phyloP scores from a whole-genome alignment of 202 grass and related monocot species.

The Musa balbisiana region DNA sequence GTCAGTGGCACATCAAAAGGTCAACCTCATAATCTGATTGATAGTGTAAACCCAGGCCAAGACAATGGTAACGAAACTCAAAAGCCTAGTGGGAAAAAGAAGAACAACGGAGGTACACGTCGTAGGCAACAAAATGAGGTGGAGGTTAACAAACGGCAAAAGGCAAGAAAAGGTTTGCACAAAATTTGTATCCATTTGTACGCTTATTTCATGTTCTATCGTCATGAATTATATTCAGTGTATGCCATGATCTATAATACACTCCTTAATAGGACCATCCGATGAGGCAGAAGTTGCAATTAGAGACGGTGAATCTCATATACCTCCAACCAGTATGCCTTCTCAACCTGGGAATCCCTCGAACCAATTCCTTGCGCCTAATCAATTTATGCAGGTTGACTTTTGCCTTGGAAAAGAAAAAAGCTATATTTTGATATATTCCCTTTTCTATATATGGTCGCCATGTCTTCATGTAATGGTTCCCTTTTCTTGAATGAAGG shows the following conservation, averaged over 20 bases:
- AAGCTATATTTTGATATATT: constrained; percentile 6
- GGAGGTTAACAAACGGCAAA: constrained; percentile 52
- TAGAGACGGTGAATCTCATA: constrained; percentile 43
- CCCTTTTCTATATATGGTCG: background rate
- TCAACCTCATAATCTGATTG: constrained; percentile 35
- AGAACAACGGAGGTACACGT: constrained; percentile 30
- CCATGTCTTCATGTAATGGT: constrained; percentile 1
- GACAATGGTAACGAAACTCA: constrained; percentile 37
- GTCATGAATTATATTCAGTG: constrained; percentile 12
- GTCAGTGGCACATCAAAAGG: constrained; percentile 34
- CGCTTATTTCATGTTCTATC: background rate
- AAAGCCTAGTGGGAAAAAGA: constrained; percentile 49
- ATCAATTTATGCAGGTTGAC: constrained; percentile 60
- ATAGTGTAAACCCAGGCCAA: constrained; percentile 34
- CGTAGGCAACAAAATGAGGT: constrained; percentile 35
- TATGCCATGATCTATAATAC: background rate
- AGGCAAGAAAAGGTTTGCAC: constrained; percentile 63
- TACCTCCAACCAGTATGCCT: constrained; percentile 34
- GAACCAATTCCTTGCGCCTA: constrained; percentile 56
- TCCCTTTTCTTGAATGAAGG: constrained; percentile 29
- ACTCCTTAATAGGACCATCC: constrained; percentile 28
- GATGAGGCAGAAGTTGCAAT: constrained; percentile 37
- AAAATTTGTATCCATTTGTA: constrained; percentile 15
- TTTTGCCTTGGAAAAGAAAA: constrained; percentile 2
- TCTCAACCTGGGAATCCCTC: constrained; percentile 36